Evolutionary conservation across 1,284 basidiomycete genomes (phyloP), one percentile per base, ranked within the genome.

Genomic region (Cutaneotrichosporon sp.): DNA sequence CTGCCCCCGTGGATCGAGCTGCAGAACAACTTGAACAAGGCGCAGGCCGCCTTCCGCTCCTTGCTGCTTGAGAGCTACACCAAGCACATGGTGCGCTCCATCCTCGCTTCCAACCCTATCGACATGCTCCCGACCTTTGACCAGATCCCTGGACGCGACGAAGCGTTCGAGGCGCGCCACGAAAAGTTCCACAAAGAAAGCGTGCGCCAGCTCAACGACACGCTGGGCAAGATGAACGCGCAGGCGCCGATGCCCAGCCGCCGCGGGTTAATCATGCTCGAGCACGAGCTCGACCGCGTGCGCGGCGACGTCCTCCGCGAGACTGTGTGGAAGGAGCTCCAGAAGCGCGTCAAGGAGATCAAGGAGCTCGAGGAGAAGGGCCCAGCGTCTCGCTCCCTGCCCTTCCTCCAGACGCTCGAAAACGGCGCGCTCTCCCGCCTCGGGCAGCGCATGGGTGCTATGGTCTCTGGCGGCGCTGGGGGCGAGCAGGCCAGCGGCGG

Each of bases 1-100:
- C 85, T 87, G 0, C 93, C 92, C 20, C 89, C 91, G 3, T 95
- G 91, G 91, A 88, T 95, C 4, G 92, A 95, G 76, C 72, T 93
- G 34, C 92, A 94, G 77, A 81, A 83, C 62, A 84, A 86, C 61
- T 77, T 89, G 34, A 86, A 89, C 58, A 74, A 76, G 1, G 84
- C 88, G 0, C 74, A 89, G 5, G 70, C 68, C 3, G 79, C 84
- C 0, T 93, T 93, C 77, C 85, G 91, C 2, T 79, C 83, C 24
- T 81, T 87, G 4, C 79, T 94, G 2, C 65, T 77, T 3, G 64
- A 68, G 1, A 76, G 74, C 3, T 79, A 80, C 63, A 72, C 71
- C 83, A 87, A 27, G 85, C 87, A 33, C 78, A 87, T 62, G 81
- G 89, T 52, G 82, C 83, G 67, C 78, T 91, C 59, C 84, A 68